Evolutionary conservation across 2,329 filamentous ascomycete genomes (phyloP).

Genomic region (Aspergillus niger): DNA sequence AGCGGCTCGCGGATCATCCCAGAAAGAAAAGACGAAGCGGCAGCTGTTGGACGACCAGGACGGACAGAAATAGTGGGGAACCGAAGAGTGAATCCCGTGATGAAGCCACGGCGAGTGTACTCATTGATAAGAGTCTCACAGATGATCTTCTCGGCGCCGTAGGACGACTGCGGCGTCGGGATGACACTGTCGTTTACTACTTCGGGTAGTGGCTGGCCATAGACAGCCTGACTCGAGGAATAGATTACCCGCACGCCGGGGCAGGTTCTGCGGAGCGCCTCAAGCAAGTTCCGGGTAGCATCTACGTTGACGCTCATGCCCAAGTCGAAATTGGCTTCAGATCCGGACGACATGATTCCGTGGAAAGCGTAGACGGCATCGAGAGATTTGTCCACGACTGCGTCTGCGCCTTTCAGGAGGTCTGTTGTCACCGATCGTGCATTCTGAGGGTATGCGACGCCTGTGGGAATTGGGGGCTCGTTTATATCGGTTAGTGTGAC

Average conservation of each 20-base stretch:
- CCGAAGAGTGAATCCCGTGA: slow-evolving; percentile 60
- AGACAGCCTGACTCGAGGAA: slow-evolving; percentile 64
- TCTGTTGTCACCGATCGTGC: slow-evolving; percentile 56
- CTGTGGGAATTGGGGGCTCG: slow-evolving; percentile 53
- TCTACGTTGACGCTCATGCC: slow-evolving; percentile 64
- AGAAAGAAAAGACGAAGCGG: slow-evolving; percentile 64
- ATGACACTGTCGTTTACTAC: slow-evolving; percentile 54
- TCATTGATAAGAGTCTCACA: slow-evolving; percentile 65
- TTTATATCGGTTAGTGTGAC: slow-evolving; percentile 62
- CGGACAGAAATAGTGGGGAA: slow-evolving; percentile 65
- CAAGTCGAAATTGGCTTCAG: slow-evolving; percentile 62
- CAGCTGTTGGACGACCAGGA: slow-evolving; percentile 61
- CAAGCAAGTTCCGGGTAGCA: slow-evolving; percentile 57
- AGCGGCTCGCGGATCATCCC: slow-evolving; percentile 67
- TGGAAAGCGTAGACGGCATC: slow-evolving; percentile 64
- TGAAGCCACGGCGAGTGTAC: slow-evolving; percentile 60
- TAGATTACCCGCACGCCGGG: slow-evolving; percentile 62
- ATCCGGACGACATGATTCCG: slow-evolving; percentile 67
- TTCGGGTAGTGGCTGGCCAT: slow-evolving; percentile 59
- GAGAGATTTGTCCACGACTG: slow-evolving; percentile 46
- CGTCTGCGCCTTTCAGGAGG: slow-evolving; percentile 49
- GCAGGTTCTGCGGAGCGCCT: slow-evolving; percentile 52
- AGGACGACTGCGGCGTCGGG: slow-evolving; percentile 63
- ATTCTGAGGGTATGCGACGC: slow-evolving; percentile 53
- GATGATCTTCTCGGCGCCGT: slow-evolving; percentile 65